phyloP scores from a whole-genome alignment of 2,329 filamentous ascomycete species.

The Arthrobotrys entomopaga region DNA sequence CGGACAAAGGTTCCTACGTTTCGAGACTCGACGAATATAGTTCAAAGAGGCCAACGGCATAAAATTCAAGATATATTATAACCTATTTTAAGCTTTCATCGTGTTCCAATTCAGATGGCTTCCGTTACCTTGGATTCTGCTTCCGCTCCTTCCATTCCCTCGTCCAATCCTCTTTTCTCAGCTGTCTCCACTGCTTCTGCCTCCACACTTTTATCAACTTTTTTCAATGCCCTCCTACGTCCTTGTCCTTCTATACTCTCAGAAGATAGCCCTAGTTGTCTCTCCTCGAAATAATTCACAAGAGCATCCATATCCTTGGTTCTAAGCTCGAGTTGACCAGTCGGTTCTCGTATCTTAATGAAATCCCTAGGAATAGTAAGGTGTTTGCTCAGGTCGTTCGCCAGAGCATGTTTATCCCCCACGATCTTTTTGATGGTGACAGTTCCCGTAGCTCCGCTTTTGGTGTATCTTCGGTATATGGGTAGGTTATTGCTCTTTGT shows the following conservation, averaged over 20 bases:
- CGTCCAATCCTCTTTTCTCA: too few species aligned
- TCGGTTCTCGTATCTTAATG: slow-evolving; percentile 11
- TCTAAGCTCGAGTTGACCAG: slow-evolving; percentile 11
- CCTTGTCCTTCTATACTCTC: neutral
- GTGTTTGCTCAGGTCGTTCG: slow-evolving; percentile 21
- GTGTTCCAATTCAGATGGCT: too few species aligned
- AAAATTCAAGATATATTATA: too few species aligned
- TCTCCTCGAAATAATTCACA: slow-evolving; percentile 22
- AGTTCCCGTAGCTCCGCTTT: neutral
- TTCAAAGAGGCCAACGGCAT: too few species aligned
- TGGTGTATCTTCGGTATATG: slow-evolving; percentile 14
- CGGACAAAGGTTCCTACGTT: too few species aligned
- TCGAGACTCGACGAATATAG: too few species aligned
- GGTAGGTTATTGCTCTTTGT: slow-evolving; percentile 29
- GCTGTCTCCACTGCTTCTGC: neutral
- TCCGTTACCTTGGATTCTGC: too few species aligned
- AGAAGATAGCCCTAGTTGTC: slow-evolving; percentile 13
- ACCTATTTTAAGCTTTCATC: too few species aligned
- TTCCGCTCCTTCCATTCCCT: too few species aligned
- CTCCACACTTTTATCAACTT: neutral
- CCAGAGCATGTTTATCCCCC: slow-evolving; percentile 27
- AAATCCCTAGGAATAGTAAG: slow-evolving; percentile 3
- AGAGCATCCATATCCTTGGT: slow-evolving; percentile 1
- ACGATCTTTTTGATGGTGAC: slow-evolving; percentile 25
- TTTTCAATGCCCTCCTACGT: too few species aligned